These are phyloP conservation scores for Histomonas meleagridis DNA, from an alignment of 208 protist species.

Conservation along the genomic window DNA sequence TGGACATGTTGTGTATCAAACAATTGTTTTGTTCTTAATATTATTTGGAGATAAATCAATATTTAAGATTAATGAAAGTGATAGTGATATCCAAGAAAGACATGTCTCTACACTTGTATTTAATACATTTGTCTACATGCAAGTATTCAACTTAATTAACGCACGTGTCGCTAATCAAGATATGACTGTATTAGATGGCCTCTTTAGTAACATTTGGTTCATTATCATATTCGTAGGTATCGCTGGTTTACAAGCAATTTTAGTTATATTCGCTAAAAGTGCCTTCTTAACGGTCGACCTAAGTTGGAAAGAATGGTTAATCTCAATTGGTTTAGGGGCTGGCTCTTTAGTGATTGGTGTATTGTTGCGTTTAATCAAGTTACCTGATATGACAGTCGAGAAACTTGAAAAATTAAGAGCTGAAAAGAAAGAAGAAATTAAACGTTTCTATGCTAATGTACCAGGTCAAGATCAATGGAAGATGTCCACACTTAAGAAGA, in stretches of 20 bases:
- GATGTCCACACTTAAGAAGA: too few species aligned
- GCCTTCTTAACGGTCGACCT: neutral
- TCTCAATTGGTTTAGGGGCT: neutral
- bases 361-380: neutral
- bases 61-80: neutral
- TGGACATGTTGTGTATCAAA: constrained; percentile 58
- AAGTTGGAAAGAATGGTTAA: neutral
- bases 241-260: neutral
- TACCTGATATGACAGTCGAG: neutral
- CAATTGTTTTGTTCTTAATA: constrained; percentile 56
- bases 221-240: neutral
- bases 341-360: neutral
- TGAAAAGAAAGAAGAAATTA: neutral
- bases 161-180: constrained; percentile 17
- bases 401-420: neutral
- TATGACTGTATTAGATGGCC: neutral
- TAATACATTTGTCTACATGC: constrained; percentile 49
- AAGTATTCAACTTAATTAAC: constrained; percentile 49
- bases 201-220: constrained; percentile 5
- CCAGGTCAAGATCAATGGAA: neutral
- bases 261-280: neutral
- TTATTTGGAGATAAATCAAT: constrained; percentile 35
- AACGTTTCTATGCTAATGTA: neutral
- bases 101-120: constrained; percentile 42
- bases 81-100: neutral